phyloP scores from a whole-genome alignment of 768 basidiomycete species.

The Termitomyces bulborhizus region DNA sequence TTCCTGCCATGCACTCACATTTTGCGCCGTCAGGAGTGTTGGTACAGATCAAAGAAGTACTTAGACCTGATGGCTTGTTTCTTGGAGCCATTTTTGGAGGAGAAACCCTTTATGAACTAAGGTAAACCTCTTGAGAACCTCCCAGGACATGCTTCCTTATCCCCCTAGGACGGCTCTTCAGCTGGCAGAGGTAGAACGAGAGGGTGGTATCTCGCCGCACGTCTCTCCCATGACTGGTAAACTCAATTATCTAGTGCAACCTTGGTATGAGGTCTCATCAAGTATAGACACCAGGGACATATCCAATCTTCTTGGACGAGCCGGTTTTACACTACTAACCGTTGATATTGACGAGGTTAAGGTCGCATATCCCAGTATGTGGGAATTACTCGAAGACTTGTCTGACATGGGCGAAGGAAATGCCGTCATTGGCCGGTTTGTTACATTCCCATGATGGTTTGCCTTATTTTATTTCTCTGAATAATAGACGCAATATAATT shows the following conservation, averaged over 20 bases:
- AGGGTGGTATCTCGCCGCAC: conserved; percentile 95
- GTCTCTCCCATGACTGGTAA: conserved; percentile 96
- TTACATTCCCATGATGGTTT: not conserved
- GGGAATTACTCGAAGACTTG: conserved; percentile 93
- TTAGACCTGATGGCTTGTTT: conserved; percentile 91
- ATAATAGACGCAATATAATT: conserved; percentile 53
- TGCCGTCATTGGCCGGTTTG: conserved; percentile 78
- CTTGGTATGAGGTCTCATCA: not conserved
- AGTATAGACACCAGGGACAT: conserved; percentile 81
- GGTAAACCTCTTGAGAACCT: conserved; percentile 33
- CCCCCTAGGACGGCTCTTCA: conserved; percentile 77
- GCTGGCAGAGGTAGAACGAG: conserved; percentile 87
- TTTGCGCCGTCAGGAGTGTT: conserved; percentile 51
- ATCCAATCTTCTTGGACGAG: conserved; percentile 86
- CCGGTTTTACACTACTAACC: conserved; percentile 90
- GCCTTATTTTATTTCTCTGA: not conserved
- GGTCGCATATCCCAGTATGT: conserved; percentile 90
- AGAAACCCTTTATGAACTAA: conserved; percentile 90
- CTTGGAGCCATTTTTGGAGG: conserved; percentile 94
- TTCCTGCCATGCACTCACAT: not conserved
- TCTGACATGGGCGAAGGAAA: conserved; percentile 96
- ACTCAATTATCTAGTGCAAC: conserved; percentile 11
- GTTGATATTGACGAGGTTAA: conserved; percentile 94
- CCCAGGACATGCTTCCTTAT: not conserved
- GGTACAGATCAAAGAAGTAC: conserved; percentile 77